Percentiles rank a stretch among this genome's conserved stretches.
These are phyloP conservation scores for Saprolegnia parasitica DNA, from an alignment of 352 stramenopile species.

Conservation along the genomic window DNA sequence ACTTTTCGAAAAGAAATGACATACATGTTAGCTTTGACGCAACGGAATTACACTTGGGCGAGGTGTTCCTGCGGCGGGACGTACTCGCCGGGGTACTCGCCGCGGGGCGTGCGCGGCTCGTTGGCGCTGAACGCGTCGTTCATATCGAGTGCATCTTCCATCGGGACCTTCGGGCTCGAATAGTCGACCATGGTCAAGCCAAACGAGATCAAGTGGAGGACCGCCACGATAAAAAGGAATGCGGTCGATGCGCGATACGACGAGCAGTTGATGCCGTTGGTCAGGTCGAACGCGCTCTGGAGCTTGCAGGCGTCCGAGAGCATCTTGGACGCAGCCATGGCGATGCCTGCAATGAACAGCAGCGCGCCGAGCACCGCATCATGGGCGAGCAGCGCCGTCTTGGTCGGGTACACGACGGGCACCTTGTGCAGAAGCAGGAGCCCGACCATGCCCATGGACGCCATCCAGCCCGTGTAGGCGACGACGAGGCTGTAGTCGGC, in stretches of 20 bases:
- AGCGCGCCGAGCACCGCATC: background rate
- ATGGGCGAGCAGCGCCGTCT: background rate
- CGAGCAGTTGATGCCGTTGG: background rate
- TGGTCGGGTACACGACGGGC: background rate
- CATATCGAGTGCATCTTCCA: constrained; percentile 1
- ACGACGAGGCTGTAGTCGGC: constrained; percentile 16
- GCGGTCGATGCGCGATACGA: constrained; percentile 15
- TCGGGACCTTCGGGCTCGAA: background rate
- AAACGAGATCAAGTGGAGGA: constrained; percentile 12
- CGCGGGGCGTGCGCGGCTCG: constrained; percentile 14
- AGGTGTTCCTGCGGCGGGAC: background rate
- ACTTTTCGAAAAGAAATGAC: background rate
- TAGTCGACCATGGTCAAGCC: constrained; percentile 4
- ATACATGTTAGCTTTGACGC: background rate
- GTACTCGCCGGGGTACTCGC: constrained; percentile 19
- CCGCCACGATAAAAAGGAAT: constrained; percentile 13
- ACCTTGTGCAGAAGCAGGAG: constrained; percentile 7
- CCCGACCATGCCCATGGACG: background rate
- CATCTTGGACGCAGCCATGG: background rate
- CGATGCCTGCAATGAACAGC: constrained; percentile 6
- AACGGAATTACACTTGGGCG: background rate
- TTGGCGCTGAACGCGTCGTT: constrained; percentile 1
- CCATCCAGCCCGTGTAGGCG: constrained; percentile 13
- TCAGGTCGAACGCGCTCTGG: background rate
- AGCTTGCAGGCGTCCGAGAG: background rate